Percentiles rank a stretch among this genome's conserved stretches.
These are phyloP conservation scores for Rutstroemia sp. DNA, from an alignment of 2,329 filamentous ascomycete genomes.

Conservation along the genomic window DNA sequence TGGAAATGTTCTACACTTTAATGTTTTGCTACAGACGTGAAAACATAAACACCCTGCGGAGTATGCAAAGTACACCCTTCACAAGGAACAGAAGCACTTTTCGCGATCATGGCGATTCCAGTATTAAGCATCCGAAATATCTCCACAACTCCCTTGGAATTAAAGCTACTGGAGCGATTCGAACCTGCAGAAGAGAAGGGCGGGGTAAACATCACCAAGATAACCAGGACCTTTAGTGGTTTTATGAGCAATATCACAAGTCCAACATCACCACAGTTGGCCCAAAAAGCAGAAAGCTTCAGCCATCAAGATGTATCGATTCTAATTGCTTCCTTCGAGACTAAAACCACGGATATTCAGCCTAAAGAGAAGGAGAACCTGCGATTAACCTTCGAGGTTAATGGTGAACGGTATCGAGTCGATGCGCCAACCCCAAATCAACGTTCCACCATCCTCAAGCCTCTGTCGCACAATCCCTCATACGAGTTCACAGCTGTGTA, in stretches of 20 bases:
- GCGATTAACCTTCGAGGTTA: constrained; percentile 65
- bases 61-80: too few species aligned
- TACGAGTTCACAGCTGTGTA: constrained; percentile 60
- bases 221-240: constrained; percentile 41
- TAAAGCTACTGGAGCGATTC: constrained; percentile 70
- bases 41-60: too few species aligned
- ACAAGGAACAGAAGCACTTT: neutral
- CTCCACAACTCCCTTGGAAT: constrained; percentile 62
- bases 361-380: constrained; percentile 56
- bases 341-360: constrained; percentile 54
- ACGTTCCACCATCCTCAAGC: constrained; percentile 53
- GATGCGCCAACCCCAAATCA: constrained; percentile 59
- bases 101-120: constrained; percentile 18
- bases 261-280: constrained; percentile 29
- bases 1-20: too few species aligned
- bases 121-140: constrained; percentile 73
- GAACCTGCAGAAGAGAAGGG: constrained; percentile 36
- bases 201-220: constrained; percentile 27
- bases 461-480: constrained; percentile 43
- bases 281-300: constrained; percentile 52
- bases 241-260: constrained; percentile 37
- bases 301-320: constrained; percentile 56
- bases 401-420: constrained; percentile 60
- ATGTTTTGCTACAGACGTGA: too few species aligned
- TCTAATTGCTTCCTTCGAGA: constrained; percentile 60